Percentiles rank a stretch among this genome's conserved stretches.
phyloP scores from a whole-genome alignment of 2,329 filamentous ascomycete species.

The Ceratocystis colombiana region DNA sequence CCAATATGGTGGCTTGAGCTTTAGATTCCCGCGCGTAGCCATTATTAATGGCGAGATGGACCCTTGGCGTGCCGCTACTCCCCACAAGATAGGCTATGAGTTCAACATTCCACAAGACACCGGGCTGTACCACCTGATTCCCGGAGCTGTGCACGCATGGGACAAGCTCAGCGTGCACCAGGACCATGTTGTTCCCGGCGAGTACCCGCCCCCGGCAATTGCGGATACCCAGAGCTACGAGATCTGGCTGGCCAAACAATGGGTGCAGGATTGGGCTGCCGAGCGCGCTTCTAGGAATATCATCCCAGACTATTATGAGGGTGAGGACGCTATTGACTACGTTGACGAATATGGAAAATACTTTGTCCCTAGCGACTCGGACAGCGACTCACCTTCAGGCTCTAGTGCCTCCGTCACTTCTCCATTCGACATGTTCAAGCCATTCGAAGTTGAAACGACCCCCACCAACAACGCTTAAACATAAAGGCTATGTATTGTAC shows the following conservation, averaged over 20 bases:
- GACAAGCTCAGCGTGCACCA: slow-evolving; percentile 59
- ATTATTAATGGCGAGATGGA: slow-evolving; percentile 68
- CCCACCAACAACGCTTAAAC: too few relatives aligned
- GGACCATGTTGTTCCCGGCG: slow-evolving; percentile 46
- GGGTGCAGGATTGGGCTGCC: slow-evolving; percentile 52
- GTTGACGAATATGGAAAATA: too few relatives aligned
- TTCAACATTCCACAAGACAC: slow-evolving; percentile 48
- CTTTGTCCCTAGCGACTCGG: too few relatives aligned
- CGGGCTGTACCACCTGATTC: slow-evolving; percentile 65
- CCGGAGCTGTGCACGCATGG: slow-evolving; percentile 71
- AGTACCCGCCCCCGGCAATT: slow-evolving; percentile 50
- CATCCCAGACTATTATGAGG: not conserved
- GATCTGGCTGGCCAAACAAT: slow-evolving; percentile 52
- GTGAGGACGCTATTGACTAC: too few relatives aligned
- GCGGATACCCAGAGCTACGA: slow-evolving; percentile 49
- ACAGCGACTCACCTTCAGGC: too few relatives aligned
- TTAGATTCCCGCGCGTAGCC: slow-evolving; percentile 65
- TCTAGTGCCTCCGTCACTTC: too few relatives aligned
- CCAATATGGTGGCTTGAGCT: slow-evolving; percentile 62
- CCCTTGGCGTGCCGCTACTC: slow-evolving; percentile 66
- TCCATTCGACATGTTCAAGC: too few relatives aligned
- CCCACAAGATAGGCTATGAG: slow-evolving; percentile 54
- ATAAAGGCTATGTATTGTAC: too few relatives aligned
- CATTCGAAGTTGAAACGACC: too few relatives aligned
- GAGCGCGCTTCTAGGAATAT: slow-evolving; percentile 4